Percentiles rank a stretch among this genome's conserved stretches.
Evolutionary conservation across 768 basidiomycete species (phyloP).

Genomic region (Suillus subluteus): DNA sequence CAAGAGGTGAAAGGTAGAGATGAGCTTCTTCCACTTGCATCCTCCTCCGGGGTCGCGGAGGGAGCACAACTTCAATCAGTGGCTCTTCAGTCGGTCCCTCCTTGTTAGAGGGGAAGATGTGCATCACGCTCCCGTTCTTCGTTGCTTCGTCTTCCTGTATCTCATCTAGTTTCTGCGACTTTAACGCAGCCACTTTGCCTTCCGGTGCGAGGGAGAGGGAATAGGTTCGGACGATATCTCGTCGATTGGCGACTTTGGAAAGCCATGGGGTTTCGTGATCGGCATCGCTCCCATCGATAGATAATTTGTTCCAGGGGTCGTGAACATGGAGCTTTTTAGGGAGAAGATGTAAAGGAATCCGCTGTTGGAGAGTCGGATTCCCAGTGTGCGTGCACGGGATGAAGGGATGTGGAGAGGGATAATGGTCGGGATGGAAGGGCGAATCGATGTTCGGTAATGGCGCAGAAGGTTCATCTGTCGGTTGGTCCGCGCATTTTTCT

Average conservation of each 20-base stretch:
- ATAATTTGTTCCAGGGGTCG: slow-evolving; percentile 44
- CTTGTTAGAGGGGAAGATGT: slow-evolving; percentile 22
- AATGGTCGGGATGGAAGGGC: slow-evolving; percentile 37
- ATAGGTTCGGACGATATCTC: slow-evolving; percentile 38
- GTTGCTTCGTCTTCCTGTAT: slow-evolving; percentile 17
- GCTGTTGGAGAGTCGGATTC: slow-evolving; percentile 35
- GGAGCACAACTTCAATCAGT: slow-evolving; percentile 33
- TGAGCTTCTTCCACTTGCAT: slow-evolving; percentile 44
- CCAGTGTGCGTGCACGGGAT: slow-evolving; percentile 36
- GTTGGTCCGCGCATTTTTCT: not conserved
- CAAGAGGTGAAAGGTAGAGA: slow-evolving; percentile 47
- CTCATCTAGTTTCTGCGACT: slow-evolving; percentile 9
- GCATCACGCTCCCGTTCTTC: slow-evolving; percentile 21
- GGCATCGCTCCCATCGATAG: slow-evolving; percentile 10
- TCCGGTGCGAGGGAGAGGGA: slow-evolving; percentile 21
- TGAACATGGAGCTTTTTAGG: slow-evolving; percentile 48
- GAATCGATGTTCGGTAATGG: slow-evolving; percentile 11
- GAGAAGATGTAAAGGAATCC: slow-evolving; percentile 38
- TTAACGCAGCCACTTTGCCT: not conserved
- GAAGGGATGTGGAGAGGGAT: slow-evolving; percentile 46
- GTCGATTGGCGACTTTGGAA: slow-evolving; percentile 16
- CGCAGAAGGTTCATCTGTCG: not conserved
- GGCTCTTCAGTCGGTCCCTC: slow-evolving; percentile 29
- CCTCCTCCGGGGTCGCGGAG: slow-evolving; percentile 26
- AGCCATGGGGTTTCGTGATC: slow-evolving; percentile 28